Evolutionary conservation across 164 flowering plant genomes (phyloP).

Genomic region (Dillenia suffruticosa): DNA sequence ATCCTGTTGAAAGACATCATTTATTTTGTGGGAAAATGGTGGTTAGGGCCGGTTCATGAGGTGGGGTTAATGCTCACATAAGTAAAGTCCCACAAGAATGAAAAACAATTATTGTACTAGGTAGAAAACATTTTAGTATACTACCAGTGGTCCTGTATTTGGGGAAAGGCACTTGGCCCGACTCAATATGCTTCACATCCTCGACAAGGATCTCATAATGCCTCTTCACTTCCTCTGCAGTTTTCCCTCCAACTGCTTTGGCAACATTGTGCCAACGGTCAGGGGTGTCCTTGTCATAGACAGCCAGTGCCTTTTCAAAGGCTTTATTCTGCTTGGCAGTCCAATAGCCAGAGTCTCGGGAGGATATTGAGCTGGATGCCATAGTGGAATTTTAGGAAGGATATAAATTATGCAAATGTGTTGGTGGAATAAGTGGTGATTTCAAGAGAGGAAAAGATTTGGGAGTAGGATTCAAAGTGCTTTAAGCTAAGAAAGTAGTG

Average conservation of each 20-base stretch:
- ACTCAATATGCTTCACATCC: conserved; percentile 10
- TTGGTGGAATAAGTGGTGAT: too few species aligned
- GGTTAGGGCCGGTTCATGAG: too few species aligned
- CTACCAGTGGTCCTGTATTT: not conserved
- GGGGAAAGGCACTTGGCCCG: conserved; percentile 3
- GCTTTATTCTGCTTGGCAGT: conserved; percentile 43
- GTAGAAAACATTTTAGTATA: not conserved
- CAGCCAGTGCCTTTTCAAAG: conserved; percentile 42
- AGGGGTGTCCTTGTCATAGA: conserved; percentile 20
- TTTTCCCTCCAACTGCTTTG: conserved; percentile 8
- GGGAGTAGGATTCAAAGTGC: too few species aligned
- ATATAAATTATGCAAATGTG: too few species aligned
- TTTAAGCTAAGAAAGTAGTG: too few species aligned
- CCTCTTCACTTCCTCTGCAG: conserved; percentile 9
- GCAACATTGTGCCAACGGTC: conserved; percentile 15
- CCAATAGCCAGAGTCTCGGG: conserved; percentile 31
- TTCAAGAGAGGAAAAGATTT: too few species aligned
- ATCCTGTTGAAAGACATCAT: too few species aligned
- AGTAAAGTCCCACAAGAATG: too few species aligned
- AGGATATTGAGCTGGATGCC: conserved; percentile 36
- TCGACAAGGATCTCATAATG: conserved; percentile 6
- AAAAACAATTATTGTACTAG: too few species aligned
- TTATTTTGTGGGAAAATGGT: too few species aligned
- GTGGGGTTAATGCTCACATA: too few species aligned
- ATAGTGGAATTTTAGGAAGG: conserved; percentile 5